Evolutionary conservation across 2,329 filamentous ascomycete species (phyloP).

Genomic region (Diplocarpon rosae): DNA sequence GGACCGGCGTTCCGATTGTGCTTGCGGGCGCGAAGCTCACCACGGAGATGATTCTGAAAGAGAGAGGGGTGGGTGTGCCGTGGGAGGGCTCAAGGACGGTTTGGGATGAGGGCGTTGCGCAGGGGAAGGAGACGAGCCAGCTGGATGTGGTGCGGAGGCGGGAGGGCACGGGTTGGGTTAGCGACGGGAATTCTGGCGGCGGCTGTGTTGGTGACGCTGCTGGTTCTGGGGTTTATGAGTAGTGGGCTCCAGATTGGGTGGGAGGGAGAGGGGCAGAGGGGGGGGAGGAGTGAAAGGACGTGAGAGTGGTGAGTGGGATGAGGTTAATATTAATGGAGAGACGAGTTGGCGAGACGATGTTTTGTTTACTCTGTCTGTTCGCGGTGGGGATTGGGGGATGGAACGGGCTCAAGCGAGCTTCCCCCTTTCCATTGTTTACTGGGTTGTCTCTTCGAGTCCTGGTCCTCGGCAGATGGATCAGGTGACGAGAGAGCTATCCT

Average conservation of each 20-base stretch:
- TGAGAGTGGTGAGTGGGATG: neutral
- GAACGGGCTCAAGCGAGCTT: too few species aligned
- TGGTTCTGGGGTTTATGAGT: conserved; percentile 13
- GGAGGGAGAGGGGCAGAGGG: conserved; percentile 16
- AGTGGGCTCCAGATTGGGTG: conserved; percentile 14
- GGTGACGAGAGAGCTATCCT: too few species aligned
- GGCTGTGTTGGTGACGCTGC: conserved; percentile 10
- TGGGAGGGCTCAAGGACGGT: conserved; percentile 12
- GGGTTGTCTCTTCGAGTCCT: too few species aligned
- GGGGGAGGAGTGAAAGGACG: conserved; percentile 13
- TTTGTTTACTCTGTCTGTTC: too few species aligned
- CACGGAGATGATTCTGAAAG: conserved; percentile 38
- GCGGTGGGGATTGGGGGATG: too few species aligned
- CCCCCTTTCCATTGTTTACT: too few species aligned
- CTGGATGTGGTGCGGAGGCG: conserved; percentile 18
- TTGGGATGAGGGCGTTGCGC: conserved; percentile 13
- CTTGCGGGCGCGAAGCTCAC: conserved; percentile 58
- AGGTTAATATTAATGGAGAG: neutral
- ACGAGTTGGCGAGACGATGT: too few species aligned
- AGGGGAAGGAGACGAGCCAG: conserved; percentile 16
- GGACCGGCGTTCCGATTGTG: conserved; percentile 65
- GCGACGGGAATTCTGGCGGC: conserved; percentile 15
- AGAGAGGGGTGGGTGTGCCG: conserved; percentile 12
- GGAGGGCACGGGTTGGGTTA: conserved; percentile 8
- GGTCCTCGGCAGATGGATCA: too few species aligned